Base-by-base conservation (phyloP, 306 rosid species). In the Vicia sativa region DNA sequence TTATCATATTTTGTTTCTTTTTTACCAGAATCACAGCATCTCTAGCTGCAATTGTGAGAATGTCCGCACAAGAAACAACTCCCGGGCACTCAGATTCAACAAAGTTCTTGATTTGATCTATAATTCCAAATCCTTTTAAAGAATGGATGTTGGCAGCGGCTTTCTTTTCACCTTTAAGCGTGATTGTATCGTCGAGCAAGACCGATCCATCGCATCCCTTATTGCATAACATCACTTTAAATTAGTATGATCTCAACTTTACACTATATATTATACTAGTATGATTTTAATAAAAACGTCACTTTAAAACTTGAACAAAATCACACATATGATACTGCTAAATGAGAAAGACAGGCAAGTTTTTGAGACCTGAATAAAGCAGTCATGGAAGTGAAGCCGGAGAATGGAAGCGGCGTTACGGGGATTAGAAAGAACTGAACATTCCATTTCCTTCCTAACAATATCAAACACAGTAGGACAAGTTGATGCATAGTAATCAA, bases 201-300 rank as follows among this genome's bases (percentile, higher is more conserved):
- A 90, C 38, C 44, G 98, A 93, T 19, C 96, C 98, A 68, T 93
- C 98, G 61, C 98, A 93, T 39, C 98, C 98, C 98, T 93, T 75
- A 42, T 11, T 7, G 19, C 42, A 70, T 25, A 68, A 54, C 11
- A 12, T 12, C 44, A 43, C 39, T 19, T 48, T 65, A 9, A 18
- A 41, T 65, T 43, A 70, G 9, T 50, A n/a, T n/a, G n/a, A n/a
- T n/a, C n/a, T n/a, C n/a, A n/a, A n/a, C n/a, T n/a, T n/a, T n/a
- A n/a, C n/a, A n/a, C n/a, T n/a, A n/a, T n/a, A n/a, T n/a, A n/a
- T n/a, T n/a, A n/a, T n/a, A n/a, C n/a, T 48, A 29, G 35, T 5
- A 34, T 34, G 38, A 34, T 34, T 34, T 6, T 34, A 7, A 34
- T 34, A 34, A 34, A 34, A 31, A 6, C 38, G 1, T 6, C 38